phyloP scores from a whole-genome alignment of 1,284 basidiomycete genomes.

The Malassezia cuniculi region DNA sequence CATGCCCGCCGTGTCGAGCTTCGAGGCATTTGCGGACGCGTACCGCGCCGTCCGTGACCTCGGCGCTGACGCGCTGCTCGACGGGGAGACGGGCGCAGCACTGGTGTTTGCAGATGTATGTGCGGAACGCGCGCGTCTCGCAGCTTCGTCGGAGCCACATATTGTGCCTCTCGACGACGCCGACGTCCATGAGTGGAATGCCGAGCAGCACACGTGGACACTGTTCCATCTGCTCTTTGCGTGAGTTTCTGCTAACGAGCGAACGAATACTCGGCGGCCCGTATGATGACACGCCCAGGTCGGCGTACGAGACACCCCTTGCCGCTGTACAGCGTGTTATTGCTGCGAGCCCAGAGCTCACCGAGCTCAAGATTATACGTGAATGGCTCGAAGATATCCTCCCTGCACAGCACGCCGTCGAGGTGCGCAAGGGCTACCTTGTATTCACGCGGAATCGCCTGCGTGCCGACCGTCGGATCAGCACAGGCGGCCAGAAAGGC shows the following conservation, averaged over 20 bases:
- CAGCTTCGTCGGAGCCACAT: neutral
- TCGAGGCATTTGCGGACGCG: slow-evolving; percentile 29
- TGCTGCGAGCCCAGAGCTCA: slow-evolving; percentile 22
- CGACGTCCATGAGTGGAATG: slow-evolving; percentile 19
- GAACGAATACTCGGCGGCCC: neutral
- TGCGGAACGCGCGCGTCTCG: slow-evolving; percentile 10
- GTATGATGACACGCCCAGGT: neutral
- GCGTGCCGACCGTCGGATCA: slow-evolving; percentile 29
- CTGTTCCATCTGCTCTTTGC: slow-evolving; percentile 23
- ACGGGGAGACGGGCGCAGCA: slow-evolving; percentile 24
- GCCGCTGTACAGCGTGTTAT: slow-evolving; percentile 35
- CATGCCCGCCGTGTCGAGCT: slow-evolving; percentile 26
- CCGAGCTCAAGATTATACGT: slow-evolving; percentile 39
- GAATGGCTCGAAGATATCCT: slow-evolving; percentile 41
- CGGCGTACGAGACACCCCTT: slow-evolving; percentile 39
- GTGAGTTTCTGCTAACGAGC: slow-evolving; percentile 5
- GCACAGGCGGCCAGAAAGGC: slow-evolving; percentile 20
- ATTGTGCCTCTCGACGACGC: slow-evolving; percentile 20
- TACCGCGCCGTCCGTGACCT: slow-evolving; percentile 21
- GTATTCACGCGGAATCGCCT: slow-evolving; percentile 40
- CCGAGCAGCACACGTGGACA: slow-evolving; percentile 33
- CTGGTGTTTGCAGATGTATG: slow-evolving; percentile 31
- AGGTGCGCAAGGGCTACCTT: slow-evolving; percentile 42
- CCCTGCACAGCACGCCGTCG: slow-evolving; percentile 26
- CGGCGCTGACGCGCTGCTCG: slow-evolving; percentile 20